Base-by-base conservation (phyloP, 2,329 filamentous ascomycete species). In the Ceratocystis cubensis region DNA sequence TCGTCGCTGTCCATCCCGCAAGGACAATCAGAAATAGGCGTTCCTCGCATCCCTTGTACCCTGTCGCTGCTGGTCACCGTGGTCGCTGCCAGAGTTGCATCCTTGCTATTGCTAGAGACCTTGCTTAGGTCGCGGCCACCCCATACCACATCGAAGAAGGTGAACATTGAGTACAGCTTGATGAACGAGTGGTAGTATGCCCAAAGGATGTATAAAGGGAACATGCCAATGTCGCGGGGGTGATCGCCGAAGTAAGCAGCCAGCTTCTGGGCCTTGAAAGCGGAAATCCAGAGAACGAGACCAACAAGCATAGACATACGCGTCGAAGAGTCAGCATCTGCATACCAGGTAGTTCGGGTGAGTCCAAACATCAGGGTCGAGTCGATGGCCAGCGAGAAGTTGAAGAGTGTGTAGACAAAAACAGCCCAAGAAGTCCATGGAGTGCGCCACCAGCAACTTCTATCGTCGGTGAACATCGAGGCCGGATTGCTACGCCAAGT, bases 261-360 rank as follows among this genome's bases (percentile, higher is more conserved):
- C 15, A 84, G 73, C 75, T 87, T 87, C 69, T 84, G 73, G 20
- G 79, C 71, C 76, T 87, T 88, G 45, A 78, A 78, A n/a, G 74
- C 71, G 10, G 83, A 57, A 59, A 86, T 79, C 78, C 79, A 85
- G n/a, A 67, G 2, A 2, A 72, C 69, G 1, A 76, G 70, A 1
- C 33, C 61, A n/a, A 63, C 17, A 57, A 44, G 33, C 57, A 68
- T 62, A 6, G 22, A 8, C 15, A 50, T 20, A 6, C 61, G 61
- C 17, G 59, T 25, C 20, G 57, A 22, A 5, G 25, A 13, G 28
- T 61, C 53, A 25, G 59, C 66, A 5, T n/a, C 25, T 6, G 64
- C 22, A 48, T 63, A 68, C 67, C 67, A 68, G 1, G 64, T 64
- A 2, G 64, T 63, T 15, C n/a, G 17, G 5, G 50, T 33, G 13